Evolutionary conservation across 2,329 filamentous ascomycete genomes (phyloP).

Genomic region (Phyllosticta citribraziliensis): DNA sequence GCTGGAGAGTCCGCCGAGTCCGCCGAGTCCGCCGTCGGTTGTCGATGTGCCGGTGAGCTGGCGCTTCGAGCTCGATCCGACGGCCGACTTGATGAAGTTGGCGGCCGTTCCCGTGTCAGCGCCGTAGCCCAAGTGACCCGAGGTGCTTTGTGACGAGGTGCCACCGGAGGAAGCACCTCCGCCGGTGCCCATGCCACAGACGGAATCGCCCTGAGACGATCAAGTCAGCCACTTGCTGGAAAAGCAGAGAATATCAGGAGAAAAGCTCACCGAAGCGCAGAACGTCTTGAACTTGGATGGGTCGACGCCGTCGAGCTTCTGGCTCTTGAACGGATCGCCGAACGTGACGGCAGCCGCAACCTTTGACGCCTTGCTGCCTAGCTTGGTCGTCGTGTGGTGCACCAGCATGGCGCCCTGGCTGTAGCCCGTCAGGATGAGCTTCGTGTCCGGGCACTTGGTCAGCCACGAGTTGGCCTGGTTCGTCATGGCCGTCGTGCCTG

Average conservation of each 20-base stretch:
- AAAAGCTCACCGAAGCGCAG: constrained; percentile 1
- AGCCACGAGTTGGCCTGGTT: constrained; percentile 18
- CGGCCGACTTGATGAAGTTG: constrained; percentile 2
- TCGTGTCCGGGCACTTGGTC: constrained; percentile 35
- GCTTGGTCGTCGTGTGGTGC: constrained; percentile 12
- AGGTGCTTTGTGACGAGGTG: neutral
- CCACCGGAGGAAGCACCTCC: neutral
- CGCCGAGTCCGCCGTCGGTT: neutral
- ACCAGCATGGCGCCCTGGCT: constrained; percentile 26
- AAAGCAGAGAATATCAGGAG: neutral
- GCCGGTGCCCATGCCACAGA: neutral
- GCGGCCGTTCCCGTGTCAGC: constrained; percentile 1
- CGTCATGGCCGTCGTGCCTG: constrained; percentile 31
- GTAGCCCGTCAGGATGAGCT: constrained; percentile 39
- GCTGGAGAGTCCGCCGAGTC: neutral
- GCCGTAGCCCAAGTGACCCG: constrained; percentile 2
- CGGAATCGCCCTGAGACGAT: neutral
- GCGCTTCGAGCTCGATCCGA: neutral
- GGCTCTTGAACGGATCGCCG: constrained; percentile 23
- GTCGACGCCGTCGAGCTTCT: neutral
- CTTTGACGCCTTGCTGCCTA: neutral
- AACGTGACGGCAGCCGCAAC: constrained; percentile 23
- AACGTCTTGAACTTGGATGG: constrained; percentile 1
- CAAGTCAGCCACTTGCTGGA: neutral
- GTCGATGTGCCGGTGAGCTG: neutral